A percentile compares a stretch with the other conserved stretches of the same genome.
These are phyloP conservation scores for Hygrocybe coccinea DNA, from an alignment of 768 basidiomycete genomes.

Conservation along the genomic window DNA sequence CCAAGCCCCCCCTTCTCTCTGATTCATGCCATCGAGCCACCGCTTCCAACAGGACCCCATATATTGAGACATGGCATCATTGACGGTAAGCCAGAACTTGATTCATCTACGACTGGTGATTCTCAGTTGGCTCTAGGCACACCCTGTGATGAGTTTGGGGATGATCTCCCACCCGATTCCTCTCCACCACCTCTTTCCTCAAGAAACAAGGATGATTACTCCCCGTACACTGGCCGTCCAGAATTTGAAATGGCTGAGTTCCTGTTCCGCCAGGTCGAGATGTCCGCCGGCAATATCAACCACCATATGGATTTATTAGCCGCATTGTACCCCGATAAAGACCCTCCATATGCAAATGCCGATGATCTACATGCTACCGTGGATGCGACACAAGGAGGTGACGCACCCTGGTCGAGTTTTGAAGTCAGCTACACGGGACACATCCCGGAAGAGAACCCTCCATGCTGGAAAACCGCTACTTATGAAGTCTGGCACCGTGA, in stretches of 20 bases:
- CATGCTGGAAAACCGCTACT: not conserved
- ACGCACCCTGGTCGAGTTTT: not conserved
- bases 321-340: no score
- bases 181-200: not conserved
- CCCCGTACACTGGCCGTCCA: not conserved
- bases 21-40: not conserved
- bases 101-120: not conserved
- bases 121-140: not conserved
- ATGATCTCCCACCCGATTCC: not conserved
- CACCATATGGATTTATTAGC: not conserved
- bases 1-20: not conserved
- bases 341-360: not conserved
- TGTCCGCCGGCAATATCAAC: not conserved
- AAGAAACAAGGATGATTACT: not conserved
- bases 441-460: not conserved
- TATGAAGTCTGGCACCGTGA: not conserved
- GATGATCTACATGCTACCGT: not conserved
- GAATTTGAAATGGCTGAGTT: no score
- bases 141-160: not conserved
- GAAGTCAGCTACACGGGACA: not conserved
- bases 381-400: not conserved
- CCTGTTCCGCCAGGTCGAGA: not conserved
- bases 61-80: not conserved
- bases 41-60: no score
- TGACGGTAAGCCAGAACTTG: not conserved